phyloP scores from a whole-genome alignment of 139 green algal genomes.

The Desmodesmus armatus region DNA sequence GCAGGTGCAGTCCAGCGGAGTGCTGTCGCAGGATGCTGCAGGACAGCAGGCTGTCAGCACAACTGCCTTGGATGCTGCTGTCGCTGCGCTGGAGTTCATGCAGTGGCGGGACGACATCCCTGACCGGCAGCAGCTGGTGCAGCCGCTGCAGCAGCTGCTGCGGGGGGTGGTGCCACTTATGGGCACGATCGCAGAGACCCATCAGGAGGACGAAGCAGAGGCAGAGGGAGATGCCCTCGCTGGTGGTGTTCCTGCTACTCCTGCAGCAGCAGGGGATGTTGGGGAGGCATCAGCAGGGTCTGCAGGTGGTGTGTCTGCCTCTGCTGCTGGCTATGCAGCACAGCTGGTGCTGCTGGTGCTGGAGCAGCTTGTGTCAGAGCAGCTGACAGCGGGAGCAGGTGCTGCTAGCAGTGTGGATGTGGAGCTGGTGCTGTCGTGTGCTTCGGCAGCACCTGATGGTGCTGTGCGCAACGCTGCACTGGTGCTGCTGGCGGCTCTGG shows the following conservation, averaged over 20 bases:
- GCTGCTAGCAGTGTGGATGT: conserved; percentile 8
- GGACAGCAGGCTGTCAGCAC: background rate
- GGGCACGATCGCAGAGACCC: conserved; percentile 35
- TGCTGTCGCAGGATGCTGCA: background rate
- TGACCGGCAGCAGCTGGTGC: conserved; percentile 35
- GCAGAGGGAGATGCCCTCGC: background rate
- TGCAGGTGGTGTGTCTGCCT: background rate
- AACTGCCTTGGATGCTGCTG: conserved; percentile 14
- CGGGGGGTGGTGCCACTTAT: conserved; percentile 42
- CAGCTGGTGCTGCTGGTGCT: conserved; percentile 70
- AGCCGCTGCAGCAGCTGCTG: conserved; percentile 51
- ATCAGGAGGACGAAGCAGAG: background rate
- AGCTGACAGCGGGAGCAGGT: background rate
- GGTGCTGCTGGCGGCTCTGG: conserved; percentile 68
- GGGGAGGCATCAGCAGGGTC: background rate
- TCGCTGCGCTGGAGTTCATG: conserved; percentile 70
- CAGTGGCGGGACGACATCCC: conserved; percentile 65
- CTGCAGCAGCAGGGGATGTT: background rate
- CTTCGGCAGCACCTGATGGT: conserved; percentile 65
- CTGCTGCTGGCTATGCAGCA: conserved; percentile 63
- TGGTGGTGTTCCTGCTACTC: background rate
- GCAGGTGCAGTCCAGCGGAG: too few relatives aligned
- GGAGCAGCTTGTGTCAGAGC: conserved; percentile 41
- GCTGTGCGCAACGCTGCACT: conserved; percentile 76
- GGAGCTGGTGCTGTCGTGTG: conserved; percentile 68